phyloP scores from a whole-genome alignment of 2,329 filamentous ascomycete species.

The Clathrospora elynae region DNA sequence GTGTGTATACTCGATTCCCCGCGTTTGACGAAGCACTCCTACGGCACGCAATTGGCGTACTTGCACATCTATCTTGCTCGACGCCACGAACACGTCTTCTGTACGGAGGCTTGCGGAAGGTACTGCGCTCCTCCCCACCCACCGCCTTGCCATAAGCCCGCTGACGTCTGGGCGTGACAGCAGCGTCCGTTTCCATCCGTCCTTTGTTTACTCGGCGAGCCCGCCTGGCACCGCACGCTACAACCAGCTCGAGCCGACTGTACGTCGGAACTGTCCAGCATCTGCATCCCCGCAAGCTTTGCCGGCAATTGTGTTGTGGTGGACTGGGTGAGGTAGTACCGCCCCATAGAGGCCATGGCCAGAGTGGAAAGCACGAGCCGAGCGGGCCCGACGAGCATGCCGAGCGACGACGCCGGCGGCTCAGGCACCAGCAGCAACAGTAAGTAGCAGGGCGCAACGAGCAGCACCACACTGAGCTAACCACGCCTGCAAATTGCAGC shows the following conservation, averaged over 20 bases:
- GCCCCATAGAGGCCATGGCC: slow-evolving; percentile 30
- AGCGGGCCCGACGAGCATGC: slow-evolving; percentile 34
- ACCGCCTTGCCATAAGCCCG: slow-evolving; percentile 9
- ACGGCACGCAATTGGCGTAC: slow-evolving; percentile 22
- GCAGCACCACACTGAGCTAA: slow-evolving; percentile 23
- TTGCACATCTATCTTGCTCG: slow-evolving; percentile 2
- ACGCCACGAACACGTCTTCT: slow-evolving; percentile 11
- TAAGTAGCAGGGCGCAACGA: slow-evolving; percentile 25
- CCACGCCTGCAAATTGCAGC: slow-evolving; percentile 25
- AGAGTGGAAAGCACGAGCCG: slow-evolving; percentile 32
- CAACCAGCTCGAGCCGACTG: slow-evolving; percentile 14
- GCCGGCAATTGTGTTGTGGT: slow-evolving; percentile 17
- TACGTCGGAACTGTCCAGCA: too few species aligned
- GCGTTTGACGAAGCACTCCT: slow-evolving; percentile 8
- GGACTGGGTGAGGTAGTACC: slow-evolving; percentile 18
- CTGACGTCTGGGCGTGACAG: slow-evolving; percentile 31
- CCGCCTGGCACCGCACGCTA: slow-evolving; percentile 22
- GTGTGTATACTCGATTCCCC: slow-evolving; percentile 13
- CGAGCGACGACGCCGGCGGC: slow-evolving; percentile 38
- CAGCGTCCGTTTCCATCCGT: slow-evolving; percentile 25
- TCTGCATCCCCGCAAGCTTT: slow-evolving; percentile 6
- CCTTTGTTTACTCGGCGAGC: slow-evolving; percentile 33
- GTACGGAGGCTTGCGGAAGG: slow-evolving; percentile 19
- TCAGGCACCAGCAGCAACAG: slow-evolving; percentile 40
- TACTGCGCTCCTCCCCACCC: slow-evolving; percentile 13